Percentiles rank a stretch among this genome's conserved stretches.
Evolutionary conservation across 2,329 filamentous ascomycete genomes (phyloP).

Genomic region (Venturia effusa): DNA sequence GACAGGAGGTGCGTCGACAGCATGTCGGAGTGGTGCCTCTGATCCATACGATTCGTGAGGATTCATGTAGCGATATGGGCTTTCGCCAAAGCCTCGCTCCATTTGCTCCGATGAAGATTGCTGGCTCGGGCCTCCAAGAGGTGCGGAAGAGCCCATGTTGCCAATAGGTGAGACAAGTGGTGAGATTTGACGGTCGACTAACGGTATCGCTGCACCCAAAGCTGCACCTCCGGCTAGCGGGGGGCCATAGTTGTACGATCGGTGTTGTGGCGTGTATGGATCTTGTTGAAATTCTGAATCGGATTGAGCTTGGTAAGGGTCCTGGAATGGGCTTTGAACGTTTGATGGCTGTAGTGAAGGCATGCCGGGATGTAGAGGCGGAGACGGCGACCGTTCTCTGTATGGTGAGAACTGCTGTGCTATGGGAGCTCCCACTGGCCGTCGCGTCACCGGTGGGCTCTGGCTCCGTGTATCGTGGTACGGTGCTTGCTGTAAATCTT

Average conservation of each 20-base stretch:
- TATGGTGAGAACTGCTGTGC: conserved; percentile 30
- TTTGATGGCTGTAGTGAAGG: conserved; percentile 16
- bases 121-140: neutral
- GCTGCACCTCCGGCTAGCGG: neutral
- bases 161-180: neutral
- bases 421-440: neutral
- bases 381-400: conserved; percentile 53
- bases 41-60: conserved; percentile 8
- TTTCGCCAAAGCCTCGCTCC: neutral
- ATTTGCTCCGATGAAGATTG: neutral
- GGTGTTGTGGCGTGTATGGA: neutral
- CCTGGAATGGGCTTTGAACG: conserved; percentile 18
- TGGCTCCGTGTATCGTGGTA: neutral
- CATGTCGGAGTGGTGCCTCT: neutral
- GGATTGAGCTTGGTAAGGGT: conserved; percentile 17
- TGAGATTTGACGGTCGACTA: neutral
- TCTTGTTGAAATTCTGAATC: conserved; percentile 44
- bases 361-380: conserved; percentile 24
- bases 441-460: conserved; percentile 2
- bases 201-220: neutral
- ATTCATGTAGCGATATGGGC: neutral
- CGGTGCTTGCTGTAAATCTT: neutral
- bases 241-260: neutral
- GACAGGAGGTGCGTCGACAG: neutral
- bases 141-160: conserved; percentile 6